Evolutionary conservation across 139 green algal genomes (phyloP).

Genomic region (Zygnema circumcarinatum): DNA sequence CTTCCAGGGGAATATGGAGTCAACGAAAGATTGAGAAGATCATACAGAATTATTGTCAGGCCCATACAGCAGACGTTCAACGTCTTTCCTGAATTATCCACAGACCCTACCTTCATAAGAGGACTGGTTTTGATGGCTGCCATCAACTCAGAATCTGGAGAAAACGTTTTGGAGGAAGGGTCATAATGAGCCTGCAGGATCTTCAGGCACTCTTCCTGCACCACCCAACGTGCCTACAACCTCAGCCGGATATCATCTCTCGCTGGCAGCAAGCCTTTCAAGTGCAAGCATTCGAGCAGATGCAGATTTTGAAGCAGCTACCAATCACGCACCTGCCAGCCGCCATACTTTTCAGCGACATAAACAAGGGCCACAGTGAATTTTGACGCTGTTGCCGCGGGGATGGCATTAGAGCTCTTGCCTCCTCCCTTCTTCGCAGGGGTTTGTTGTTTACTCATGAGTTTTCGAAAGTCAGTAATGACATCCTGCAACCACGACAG

Average conservation of each 20-base stretch:
- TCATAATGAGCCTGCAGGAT: conserved; percentile 63
- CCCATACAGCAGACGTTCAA: conserved; percentile 4
- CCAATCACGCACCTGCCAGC: conserved; percentile 76
- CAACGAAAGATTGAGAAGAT: conserved; percentile 1
- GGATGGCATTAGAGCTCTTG: not conserved
- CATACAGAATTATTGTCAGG: not conserved
- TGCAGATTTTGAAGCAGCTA: too few relatives aligned
- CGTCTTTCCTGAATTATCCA: too few relatives aligned
- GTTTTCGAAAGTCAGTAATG: conserved; percentile 77
- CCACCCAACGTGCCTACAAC: too few relatives aligned
- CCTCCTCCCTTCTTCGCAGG: conserved; percentile 73
- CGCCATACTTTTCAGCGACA: conserved; percentile 79
- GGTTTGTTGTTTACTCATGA: conserved; percentile 78
- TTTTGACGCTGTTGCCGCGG: conserved; percentile 60
- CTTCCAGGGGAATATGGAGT: not conserved
- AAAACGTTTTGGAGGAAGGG: conserved; percentile 61
- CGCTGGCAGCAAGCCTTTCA: too few relatives aligned
- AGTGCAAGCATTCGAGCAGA: too few relatives aligned
- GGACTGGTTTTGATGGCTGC: conserved; percentile 66
- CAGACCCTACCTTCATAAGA: conserved; percentile 25
- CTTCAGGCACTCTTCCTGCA: conserved; percentile 71
- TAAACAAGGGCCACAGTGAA: conserved; percentile 66
- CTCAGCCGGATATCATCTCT: too few relatives aligned
- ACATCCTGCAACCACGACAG: conserved; percentile 60
- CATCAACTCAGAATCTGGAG: conserved; percentile 61